These are phyloP conservation scores for Brassica cretica DNA, from an alignment of 345 rosid genomes.

Conservation along the genomic window DNA sequence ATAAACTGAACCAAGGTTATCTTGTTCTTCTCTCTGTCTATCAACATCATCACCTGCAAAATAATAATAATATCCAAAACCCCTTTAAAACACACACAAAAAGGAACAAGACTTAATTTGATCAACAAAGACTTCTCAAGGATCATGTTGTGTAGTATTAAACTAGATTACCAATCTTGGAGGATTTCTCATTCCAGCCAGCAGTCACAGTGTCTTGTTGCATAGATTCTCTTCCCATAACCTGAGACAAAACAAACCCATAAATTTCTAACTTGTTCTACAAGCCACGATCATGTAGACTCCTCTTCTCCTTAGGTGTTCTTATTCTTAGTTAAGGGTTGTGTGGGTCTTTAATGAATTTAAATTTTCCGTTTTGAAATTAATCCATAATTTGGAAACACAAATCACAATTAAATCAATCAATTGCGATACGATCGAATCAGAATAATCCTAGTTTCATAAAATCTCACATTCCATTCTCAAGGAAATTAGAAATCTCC, in stretches of 20 bases:
- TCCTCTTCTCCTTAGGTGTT: not conserved
- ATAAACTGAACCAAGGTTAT: slow-evolving; percentile 42
- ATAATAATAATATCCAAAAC: not conserved
- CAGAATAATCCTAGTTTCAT: slow-evolving; percentile 18
- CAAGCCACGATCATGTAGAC: slow-evolving; percentile 26
- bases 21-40: slow-evolving; percentile 40
- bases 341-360: slow-evolving; percentile 28
- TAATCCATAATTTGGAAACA: not conserved
- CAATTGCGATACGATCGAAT: slow-evolving; percentile 4
- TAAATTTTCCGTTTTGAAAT: not conserved
- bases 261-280: slow-evolving; percentile 19
- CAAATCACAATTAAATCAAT: not conserved
- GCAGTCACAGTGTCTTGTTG: slow-evolving; percentile 47
- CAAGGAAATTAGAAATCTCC: not conserved
- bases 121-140: not conserved
- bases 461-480: slow-evolving; percentile 3
- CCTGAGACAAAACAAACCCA: slow-evolving; percentile 42
- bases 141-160: not conserved
- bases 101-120: not conserved
- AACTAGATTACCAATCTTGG: slow-evolving; percentile 36
- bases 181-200: slow-evolving; percentile 46
- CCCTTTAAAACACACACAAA: not conserved
- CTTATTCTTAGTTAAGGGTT: slow-evolving; percentile 7
- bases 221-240: slow-evolving; percentile 54
- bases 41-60: slow-evolving; percentile 43